A percentile compares a stretch with the other conserved stretches of the same genome.
Conservation (phyloP, 139 green algal species). For the Zygnema cylindricum region DNA sequence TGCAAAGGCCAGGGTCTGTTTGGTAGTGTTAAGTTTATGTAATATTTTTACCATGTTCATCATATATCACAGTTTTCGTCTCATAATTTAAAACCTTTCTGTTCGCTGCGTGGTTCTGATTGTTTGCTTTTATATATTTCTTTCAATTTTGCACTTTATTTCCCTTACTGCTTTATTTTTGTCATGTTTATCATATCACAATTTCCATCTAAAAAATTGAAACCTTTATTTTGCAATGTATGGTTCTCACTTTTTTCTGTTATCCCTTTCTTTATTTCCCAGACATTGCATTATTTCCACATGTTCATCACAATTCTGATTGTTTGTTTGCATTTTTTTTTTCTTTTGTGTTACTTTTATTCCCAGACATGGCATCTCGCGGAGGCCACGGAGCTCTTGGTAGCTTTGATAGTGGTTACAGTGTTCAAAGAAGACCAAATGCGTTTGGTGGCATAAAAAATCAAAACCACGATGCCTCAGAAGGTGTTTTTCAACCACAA, state of each 20-base stretch:
- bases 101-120: too few species aligned
- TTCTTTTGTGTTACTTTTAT: slow-evolving; percentile 24
- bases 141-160: too few species aligned
- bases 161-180: too few species aligned
- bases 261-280: background rate
- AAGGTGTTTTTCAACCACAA: slow-evolving; percentile 37
- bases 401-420: slow-evolving; percentile 31
- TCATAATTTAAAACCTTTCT: too few species aligned
- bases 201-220: too few species aligned
- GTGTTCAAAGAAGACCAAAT: slow-evolving; percentile 49
- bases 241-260: too few species aligned
- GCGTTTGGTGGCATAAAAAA: slow-evolving; percentile 55
- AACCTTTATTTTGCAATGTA: too few species aligned
- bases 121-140: too few species aligned
- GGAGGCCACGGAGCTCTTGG: background rate
- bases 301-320: background rate
- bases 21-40: too few species aligned
- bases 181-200: too few species aligned
- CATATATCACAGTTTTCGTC: background rate
- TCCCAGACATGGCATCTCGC: slow-evolving; percentile 51
- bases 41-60: slow-evolving; percentile 37
- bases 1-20: too few species aligned
- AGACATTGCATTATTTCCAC: background rate
- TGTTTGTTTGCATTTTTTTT: background rate
- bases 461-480: background rate